A percentile compares a stretch with the other conserved stretches of the same genome.
phyloP scores from a whole-genome alignment of 805 yeast species.

The Hanseniaspora valbyensis region DNA sequence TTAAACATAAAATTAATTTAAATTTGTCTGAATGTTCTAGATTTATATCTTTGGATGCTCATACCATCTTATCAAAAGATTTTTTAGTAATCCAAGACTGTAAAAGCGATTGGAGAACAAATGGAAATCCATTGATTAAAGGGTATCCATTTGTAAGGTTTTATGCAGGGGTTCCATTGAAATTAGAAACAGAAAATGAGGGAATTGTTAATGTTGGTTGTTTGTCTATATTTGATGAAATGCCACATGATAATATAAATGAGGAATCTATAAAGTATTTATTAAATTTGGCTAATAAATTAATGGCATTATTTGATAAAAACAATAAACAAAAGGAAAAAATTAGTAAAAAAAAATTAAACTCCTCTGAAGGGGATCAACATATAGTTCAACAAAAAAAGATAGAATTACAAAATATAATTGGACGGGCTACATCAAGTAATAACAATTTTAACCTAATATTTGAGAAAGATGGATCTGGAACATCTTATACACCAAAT shows the following conservation, averaged over 20 bases:
- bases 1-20: conserved; percentile 41
- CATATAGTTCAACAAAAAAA: conserved; percentile 21
- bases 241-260: conserved; percentile 28
- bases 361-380: conserved; percentile 17
- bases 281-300: conserved; percentile 32
- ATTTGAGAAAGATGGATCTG: conserved; percentile 56
- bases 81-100: conserved; percentile 50
- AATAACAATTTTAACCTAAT: conserved; percentile 31
- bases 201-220: conserved; percentile 42
- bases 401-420: conserved; percentile 27
- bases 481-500: conserved; percentile 46
- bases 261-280: conserved; percentile 31
- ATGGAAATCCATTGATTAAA: conserved; percentile 50
- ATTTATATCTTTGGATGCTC: conserved; percentile 52
- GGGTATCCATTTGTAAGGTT: conserved; percentile 50
- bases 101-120: conserved; percentile 58
- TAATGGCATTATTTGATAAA: conserved; percentile 30
- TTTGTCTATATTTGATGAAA: conserved; percentile 41
- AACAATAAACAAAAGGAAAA: background rate
- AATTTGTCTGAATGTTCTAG: conserved; percentile 44
- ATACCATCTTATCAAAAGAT: conserved; percentile 49
- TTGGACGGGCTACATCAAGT: conserved; percentile 50
- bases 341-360: conserved; percentile 11
- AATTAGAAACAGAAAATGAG: conserved; percentile 25
- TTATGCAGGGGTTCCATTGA: conserved; percentile 55